Evolutionary conservation across 805 yeast genomes (phyloP).

Genomic region (Candida xyloterini): DNA sequence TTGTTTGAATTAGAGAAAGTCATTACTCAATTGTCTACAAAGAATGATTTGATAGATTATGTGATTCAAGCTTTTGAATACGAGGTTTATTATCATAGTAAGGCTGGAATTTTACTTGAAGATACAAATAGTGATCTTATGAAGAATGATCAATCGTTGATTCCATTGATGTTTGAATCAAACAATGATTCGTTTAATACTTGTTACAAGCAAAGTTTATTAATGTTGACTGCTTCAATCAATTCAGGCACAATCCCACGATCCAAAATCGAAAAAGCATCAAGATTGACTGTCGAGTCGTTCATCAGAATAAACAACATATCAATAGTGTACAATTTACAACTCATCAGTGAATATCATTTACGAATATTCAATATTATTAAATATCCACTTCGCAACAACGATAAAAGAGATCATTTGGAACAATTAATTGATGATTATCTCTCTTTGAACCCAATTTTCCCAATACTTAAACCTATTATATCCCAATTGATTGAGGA

Average conservation of each 20-base stretch:
- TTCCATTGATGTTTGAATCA: conserved; percentile 16
- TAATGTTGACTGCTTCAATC: conserved; percentile 18
- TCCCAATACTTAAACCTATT: conserved; percentile 26
- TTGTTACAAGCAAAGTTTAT: conserved; percentile 21
- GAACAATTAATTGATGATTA: conserved; percentile 20
- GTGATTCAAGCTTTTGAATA: conserved; percentile 12
- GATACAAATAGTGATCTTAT: conserved; percentile 17
- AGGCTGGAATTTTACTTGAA: conserved; percentile 17
- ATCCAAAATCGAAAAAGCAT: conserved; percentile 15
- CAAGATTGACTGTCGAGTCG: conserved; percentile 16
- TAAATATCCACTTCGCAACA: conserved; percentile 14
- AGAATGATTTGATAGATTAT: conserved; percentile 9
- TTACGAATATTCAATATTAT: conserved; percentile 19
- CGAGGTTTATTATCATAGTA: conserved; percentile 19
- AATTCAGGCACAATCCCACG: conserved; percentile 1
- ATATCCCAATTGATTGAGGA: conserved; percentile 11
- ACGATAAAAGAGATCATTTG: conserved; percentile 1
- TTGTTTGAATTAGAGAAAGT: conserved; percentile 14
- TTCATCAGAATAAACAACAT: conserved; percentile 17
- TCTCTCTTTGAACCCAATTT: conserved; percentile 24
- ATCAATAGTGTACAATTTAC: conserved; percentile 18
- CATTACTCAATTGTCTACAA: conserved; percentile 11
- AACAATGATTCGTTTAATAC: conserved; percentile 19
- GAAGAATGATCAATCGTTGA: conserved; percentile 11
- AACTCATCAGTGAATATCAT: conserved; percentile 20